These are phyloP conservation scores for Cordyceps tenuipes DNA, from an alignment of 2,329 filamentous ascomycete genomes.

Conservation along the genomic window DNA sequence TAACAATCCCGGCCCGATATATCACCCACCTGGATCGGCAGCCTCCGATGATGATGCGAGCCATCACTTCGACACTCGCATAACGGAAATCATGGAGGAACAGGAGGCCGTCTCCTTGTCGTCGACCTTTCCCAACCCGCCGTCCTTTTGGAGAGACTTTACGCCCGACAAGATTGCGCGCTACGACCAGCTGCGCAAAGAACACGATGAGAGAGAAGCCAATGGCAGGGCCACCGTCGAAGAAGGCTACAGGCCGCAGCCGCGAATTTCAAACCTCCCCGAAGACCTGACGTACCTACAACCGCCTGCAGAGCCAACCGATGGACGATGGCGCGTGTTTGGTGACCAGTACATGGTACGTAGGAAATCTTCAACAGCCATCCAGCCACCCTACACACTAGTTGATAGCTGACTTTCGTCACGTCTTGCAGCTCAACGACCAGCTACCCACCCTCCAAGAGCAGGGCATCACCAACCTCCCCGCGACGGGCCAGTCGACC, in stretches of 20 bases:
- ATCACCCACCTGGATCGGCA: not conserved
- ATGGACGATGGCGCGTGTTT: slow-evolving; percentile 68
- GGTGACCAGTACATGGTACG: slow-evolving; percentile 53
- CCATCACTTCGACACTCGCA: not conserved
- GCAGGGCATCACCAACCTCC: slow-evolving; percentile 61
- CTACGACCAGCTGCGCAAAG: slow-evolving; percentile 34
- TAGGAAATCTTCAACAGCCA: not conserved
- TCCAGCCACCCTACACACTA: not conserved
- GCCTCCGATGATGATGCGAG: not conserved
- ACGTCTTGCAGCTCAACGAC: slow-evolving; percentile 41
- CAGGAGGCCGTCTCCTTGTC: slow-evolving; percentile 41
- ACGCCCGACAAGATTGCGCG: slow-evolving; percentile 64
- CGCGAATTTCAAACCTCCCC: slow-evolving; percentile 47
- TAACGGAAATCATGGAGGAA: slow-evolving; percentile 45
- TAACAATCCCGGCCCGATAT: not conserved
- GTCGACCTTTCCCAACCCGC: slow-evolving; percentile 75
- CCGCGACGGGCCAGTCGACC: slow-evolving; percentile 28
- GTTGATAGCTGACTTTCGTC: not conserved
- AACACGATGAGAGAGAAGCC: slow-evolving; percentile 27
- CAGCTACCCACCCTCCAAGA: slow-evolving; percentile 60
- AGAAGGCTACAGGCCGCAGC: slow-evolving; percentile 22
- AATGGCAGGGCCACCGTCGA: slow-evolving; percentile 11
- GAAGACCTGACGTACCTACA: slow-evolving; percentile 68
- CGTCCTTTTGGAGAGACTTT: slow-evolving; percentile 85
- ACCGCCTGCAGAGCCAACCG: slow-evolving; percentile 65